Conservation (phyloP, 2,329 filamentous ascomycete species). For the Microascus cirrosus region DNA sequence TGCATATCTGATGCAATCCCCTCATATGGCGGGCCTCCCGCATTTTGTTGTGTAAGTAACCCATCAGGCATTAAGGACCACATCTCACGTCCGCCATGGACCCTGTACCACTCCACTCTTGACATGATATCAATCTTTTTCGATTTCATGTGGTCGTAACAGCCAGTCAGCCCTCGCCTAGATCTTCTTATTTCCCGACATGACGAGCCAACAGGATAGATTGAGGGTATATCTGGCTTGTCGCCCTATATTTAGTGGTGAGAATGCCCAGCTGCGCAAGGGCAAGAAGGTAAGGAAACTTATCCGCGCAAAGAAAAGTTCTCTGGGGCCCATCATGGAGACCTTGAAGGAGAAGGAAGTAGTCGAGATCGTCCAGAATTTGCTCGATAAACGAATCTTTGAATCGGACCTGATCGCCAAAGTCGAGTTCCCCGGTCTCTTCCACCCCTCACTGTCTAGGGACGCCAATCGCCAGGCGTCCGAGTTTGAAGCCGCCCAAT, state of each 20-base stretch:
- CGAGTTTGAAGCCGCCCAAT: slow-evolving; percentile 13
- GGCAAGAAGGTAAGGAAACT: slow-evolving; percentile 13
- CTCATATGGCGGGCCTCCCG: too few species aligned
- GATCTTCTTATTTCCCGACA: not conserved
- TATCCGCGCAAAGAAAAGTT: not conserved
- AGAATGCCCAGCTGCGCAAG: slow-evolving; percentile 12
- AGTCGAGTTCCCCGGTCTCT: slow-evolving; percentile 21
- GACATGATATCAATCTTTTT: too few species aligned
- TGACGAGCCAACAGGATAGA: slow-evolving; percentile 3
- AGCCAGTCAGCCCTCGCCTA: too few species aligned
- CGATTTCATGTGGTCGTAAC: too few species aligned
- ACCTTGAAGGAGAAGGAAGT: not conserved
- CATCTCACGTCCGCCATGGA: too few species aligned
- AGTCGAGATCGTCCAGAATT: slow-evolving; percentile 8
- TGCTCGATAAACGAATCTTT: slow-evolving; percentile 17
- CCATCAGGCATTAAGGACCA: too few species aligned
- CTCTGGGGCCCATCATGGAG: not conserved
- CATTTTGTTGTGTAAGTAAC: too few species aligned
- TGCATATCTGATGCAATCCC: too few species aligned
- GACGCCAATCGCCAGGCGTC: slow-evolving; percentile 16
- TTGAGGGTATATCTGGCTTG: slow-evolving; percentile 15
- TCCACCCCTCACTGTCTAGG: slow-evolving; percentile 12
- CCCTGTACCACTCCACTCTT: too few species aligned
- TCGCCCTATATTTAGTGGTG: slow-evolving; percentile 14
- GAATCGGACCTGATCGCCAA: slow-evolving; percentile 19